Base-by-base conservation (phyloP, 2,329 filamentous ascomycete species). In the Phialophora macrospora region DNA sequence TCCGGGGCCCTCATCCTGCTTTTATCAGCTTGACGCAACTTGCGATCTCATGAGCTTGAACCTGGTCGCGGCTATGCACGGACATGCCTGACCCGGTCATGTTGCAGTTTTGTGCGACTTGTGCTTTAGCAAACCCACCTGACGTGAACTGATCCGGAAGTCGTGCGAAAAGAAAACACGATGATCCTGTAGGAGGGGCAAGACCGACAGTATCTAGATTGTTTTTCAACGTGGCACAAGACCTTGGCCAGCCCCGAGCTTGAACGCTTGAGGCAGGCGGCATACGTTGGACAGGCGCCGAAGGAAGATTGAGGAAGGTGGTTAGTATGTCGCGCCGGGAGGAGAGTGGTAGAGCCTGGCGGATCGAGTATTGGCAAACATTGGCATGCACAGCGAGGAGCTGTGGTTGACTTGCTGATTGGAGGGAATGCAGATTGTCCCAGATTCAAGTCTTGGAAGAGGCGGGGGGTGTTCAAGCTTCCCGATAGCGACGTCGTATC, bases 391-490 rank as follows among this genome's bases (percentile, higher is more conserved):
- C 2, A 4, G 11, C 6, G 24, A 17, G 49, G 14, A 52, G 26
- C 14, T 14, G 28, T 30, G 17, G 24, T 30, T 9, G 28, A n/a
- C 3, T 4, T n/a, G 28, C 24, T 32, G 28, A 55, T 55, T 55
- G 52, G 8, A 24, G n/a, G 52, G 52, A 34, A 34, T 7, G 38
- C 8, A 7, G 52, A 8, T 55, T 32, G 12, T 30, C 48, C 24
- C 20, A 51, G 22, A 44, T 44, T 20, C 14, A n/a, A n/a, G 48
- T 24, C 48, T 51, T 51, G 48, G 48, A 22, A 24, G 20, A 26
- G 48, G 48, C 48, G 48, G 48, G 48, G 48, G 46, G 46, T n/a
- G 20, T 32, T 55, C 51, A 55, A 55, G 52, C 52, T 55, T 55
- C 28, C 49, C 24, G 28, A 55, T 55, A 55, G 52, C 52, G 28